Evolutionary conservation across 1,284 basidiomycete genomes (phyloP).

Genomic region (Ustilago trichophora): DNA sequence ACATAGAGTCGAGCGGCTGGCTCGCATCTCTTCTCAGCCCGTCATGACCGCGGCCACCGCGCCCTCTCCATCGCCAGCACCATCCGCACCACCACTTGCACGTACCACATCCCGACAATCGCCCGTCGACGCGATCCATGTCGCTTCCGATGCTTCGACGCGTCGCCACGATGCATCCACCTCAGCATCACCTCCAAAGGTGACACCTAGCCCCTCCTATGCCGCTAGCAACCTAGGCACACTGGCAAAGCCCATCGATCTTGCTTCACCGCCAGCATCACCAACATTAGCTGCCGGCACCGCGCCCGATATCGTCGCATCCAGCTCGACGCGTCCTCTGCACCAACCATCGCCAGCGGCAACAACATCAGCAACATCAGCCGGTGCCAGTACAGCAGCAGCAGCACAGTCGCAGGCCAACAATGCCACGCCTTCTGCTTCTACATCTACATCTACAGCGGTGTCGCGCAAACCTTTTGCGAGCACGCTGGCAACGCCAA

Average conservation of each 20-base stretch:
- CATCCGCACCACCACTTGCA: conserved; percentile 33
- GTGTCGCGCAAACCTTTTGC: conserved; percentile 11
- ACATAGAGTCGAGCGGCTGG: conserved; percentile 1
- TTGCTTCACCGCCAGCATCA: conserved; percentile 39
- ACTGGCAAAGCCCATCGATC: conserved; percentile 37
- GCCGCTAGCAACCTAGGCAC: conserved; percentile 21
- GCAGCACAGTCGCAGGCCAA: too few species aligned
- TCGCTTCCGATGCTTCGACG: conserved; percentile 37
- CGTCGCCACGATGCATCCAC: conserved; percentile 40
- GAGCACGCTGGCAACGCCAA: conserved; percentile 14
- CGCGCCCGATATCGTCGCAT: too few species aligned
- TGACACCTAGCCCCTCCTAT: too few species aligned
- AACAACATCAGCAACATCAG: neutral
- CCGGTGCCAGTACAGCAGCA: neutral
- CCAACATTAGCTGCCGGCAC: conserved; percentile 9
- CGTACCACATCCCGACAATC: conserved; percentile 27
- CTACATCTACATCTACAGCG: neutral
- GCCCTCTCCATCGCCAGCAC: conserved; percentile 44
- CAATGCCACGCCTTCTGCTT: neutral
- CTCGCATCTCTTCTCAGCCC: neutral
- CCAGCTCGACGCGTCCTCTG: conserved; percentile 20
- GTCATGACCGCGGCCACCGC: conserved; percentile 47
- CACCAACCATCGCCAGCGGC: conserved; percentile 16
- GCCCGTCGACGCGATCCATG: too few species aligned
- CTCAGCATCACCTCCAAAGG: conserved; percentile 26